Evolutionary conservation across 257 asterid genomes (phyloP).

Genomic region (Primulina eburnea): DNA sequence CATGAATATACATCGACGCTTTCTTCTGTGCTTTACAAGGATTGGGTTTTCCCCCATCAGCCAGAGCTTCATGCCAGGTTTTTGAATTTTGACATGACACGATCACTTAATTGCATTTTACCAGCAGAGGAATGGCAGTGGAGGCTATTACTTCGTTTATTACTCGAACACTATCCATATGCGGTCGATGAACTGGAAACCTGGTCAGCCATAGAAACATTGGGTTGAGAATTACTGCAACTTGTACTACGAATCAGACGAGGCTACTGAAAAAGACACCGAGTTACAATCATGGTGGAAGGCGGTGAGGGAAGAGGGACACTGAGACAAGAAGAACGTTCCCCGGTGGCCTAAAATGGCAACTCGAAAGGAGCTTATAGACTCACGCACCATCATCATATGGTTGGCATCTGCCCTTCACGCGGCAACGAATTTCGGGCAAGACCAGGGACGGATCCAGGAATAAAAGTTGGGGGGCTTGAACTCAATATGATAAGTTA

Average conservation of each 20-base stretch:
- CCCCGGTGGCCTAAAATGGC: slow-evolving; percentile 81
- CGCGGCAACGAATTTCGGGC: slow-evolving; percentile 71
- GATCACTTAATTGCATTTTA: not conserved
- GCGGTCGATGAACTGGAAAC: slow-evolving; percentile 83
- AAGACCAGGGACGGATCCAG: too few species aligned
- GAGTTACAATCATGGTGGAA: slow-evolving; percentile 87
- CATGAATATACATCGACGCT: slow-evolving; percentile 56
- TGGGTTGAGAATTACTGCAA: slow-evolving; percentile 71
- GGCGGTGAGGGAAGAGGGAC: slow-evolving; percentile 64
- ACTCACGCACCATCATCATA: slow-evolving; percentile 64
- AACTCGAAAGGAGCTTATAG: slow-evolving; percentile 43
- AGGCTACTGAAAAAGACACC: slow-evolving; percentile 35
- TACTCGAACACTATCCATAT: slow-evolving; percentile 68
- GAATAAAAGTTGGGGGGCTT: too few species aligned
- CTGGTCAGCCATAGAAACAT: slow-evolving; percentile 72
- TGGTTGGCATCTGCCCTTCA: slow-evolving; percentile 86
- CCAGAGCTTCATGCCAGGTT: slow-evolving; percentile 1
- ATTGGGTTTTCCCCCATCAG: slow-evolving; percentile 69
- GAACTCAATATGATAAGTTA: too few species aligned
- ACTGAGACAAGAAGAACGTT: slow-evolving; percentile 63
- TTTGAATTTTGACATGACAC: slow-evolving; percentile 15
- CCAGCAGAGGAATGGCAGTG: slow-evolving; percentile 58
- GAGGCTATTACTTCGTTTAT: slow-evolving; percentile 59
- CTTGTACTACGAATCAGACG: slow-evolving; percentile 53
- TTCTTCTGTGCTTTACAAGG: slow-evolving; percentile 47